Evolutionary conservation across 1,139 yeast species (phyloP), one percentile per base, ranked within the genome.

Genomic region (Pichia sp.): DNA sequence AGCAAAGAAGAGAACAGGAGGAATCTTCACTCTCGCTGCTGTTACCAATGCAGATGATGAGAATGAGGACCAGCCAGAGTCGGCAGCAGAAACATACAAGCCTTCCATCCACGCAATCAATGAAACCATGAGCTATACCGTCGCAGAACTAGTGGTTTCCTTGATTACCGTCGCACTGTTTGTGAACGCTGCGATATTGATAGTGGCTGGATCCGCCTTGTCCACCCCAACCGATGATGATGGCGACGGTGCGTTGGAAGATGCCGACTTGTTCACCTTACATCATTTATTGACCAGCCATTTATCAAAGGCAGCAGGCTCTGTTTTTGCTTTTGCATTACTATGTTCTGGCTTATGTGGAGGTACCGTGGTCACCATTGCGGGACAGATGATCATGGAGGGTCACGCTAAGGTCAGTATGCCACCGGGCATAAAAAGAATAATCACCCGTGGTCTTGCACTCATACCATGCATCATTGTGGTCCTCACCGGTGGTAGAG

Each of bases 331-430:
- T 1, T 72, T 90, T 47, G 98, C 98, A 1, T 79, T 93, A 70
- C 75, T 93, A 52, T 90, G 92, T 67, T 87, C 96, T n/a, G 99
- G 99, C 19, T 96, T 92, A 68, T 87, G 96, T 65, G 98, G 99
- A 1, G 98, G 99, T 50, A 88, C 95, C 34, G 96, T 93, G n/a
- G 93, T 97, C 66, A 93, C 99, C 0, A 78, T 93, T 66, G 95
- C 98, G 1, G 97, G 99, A 23, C 99, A 93, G 69, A 90, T 92
- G 82, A 97, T 93, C 1, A 84, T 90, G 64, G 98, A 93, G 68
- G 99, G 99, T 0, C 95, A 92, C 64, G 76, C 92, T 49, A 77
- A 81, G 58, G 90, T 97, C 93, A 76, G 87, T 1, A 77, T 92
- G 59, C 84, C 88, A 36, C 98, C 99, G 1, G 93, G 95, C 75